These are phyloP conservation scores for Brassica nigra DNA, from an alignment of 345 rosid genomes.

Conservation along the genomic window DNA sequence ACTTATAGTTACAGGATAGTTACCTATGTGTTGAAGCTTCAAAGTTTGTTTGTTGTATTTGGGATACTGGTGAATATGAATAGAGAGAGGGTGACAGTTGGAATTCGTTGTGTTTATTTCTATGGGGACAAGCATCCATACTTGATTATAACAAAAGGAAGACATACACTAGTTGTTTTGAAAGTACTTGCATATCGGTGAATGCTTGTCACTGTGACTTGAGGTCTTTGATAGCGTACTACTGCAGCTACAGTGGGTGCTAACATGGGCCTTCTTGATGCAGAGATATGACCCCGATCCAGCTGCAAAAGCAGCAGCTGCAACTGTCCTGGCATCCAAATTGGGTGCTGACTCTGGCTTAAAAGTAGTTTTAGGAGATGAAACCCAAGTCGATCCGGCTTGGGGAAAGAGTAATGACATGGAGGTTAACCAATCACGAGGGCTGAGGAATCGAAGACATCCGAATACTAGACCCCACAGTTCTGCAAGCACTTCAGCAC, in stretches of 20 bases:
- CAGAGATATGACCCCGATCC: slow-evolving; percentile 98
- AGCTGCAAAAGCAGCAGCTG: slow-evolving; percentile 98
- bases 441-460: slow-evolving; percentile 71
- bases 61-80: not conserved
- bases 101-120: not conserved
- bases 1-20: slow-evolving; percentile 4
- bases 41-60: not conserved
- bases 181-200: not conserved
- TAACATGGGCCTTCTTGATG: slow-evolving; percentile 33
- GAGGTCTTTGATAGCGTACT: not conserved
- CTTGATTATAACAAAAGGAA: not conserved
- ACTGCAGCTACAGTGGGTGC: slow-evolving; percentile 18
- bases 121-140: not conserved
- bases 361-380: slow-evolving; percentile 73
- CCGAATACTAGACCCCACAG: slow-evolving; percentile 50
- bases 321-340: slow-evolving; percentile 91
- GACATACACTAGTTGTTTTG: not conserved
- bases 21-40: not conserved
- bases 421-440: slow-evolving; percentile 62
- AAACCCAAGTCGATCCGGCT: slow-evolving; percentile 49
- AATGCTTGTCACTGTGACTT: slow-evolving; percentile 17
- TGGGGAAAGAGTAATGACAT: slow-evolving; percentile 65
- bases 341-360: slow-evolving; percentile 93
- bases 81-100: not conserved
- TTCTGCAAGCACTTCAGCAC: slow-evolving; percentile 50